phyloP scores from a whole-genome alignment of 2,329 filamentous ascomycete genomes.

The Tolypocladium pustulatum region DNA sequence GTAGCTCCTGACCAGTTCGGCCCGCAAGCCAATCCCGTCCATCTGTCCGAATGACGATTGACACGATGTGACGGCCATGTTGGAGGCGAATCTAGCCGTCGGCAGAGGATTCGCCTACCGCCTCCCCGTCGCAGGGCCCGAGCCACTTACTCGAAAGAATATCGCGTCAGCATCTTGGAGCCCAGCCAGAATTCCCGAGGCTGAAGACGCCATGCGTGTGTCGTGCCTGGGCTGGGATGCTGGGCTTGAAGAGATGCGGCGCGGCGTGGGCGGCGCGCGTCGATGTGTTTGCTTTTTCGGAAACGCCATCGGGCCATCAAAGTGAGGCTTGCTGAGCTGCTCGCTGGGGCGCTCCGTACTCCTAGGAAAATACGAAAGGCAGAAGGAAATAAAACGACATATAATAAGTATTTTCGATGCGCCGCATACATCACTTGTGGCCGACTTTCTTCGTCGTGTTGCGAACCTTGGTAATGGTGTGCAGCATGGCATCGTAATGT shows the following conservation, averaged over 20 bases:
- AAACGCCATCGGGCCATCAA: not conserved
- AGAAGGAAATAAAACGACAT: not conserved
- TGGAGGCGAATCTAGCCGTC: not conserved
- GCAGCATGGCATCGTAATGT: not conserved
- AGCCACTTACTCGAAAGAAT: not conserved
- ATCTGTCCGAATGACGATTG: not conserved
- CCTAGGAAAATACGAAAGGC: not conserved
- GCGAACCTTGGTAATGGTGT: not conserved
- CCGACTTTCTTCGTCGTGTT: not conserved
- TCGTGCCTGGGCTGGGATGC: no score
- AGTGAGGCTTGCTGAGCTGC: not conserved
- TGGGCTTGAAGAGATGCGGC: not conserved
- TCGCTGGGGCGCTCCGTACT: no score
- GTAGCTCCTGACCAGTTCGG: no score
- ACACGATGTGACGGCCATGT: not conserved
- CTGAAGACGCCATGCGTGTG: not conserved
- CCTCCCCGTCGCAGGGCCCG: not conserved
- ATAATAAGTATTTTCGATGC: not conserved
- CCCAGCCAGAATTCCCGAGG: not conserved
- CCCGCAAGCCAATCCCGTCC: no score
- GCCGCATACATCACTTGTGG: not conserved
- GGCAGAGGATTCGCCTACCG: not conserved
- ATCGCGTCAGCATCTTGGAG: not conserved
- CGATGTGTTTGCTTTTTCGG: not conserved
- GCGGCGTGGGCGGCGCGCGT: not conserved